Evolutionary conservation across 1,284 basidiomycete genomes (phyloP).

Genomic region (Microbotryum lychnidis-dioicae): DNA sequence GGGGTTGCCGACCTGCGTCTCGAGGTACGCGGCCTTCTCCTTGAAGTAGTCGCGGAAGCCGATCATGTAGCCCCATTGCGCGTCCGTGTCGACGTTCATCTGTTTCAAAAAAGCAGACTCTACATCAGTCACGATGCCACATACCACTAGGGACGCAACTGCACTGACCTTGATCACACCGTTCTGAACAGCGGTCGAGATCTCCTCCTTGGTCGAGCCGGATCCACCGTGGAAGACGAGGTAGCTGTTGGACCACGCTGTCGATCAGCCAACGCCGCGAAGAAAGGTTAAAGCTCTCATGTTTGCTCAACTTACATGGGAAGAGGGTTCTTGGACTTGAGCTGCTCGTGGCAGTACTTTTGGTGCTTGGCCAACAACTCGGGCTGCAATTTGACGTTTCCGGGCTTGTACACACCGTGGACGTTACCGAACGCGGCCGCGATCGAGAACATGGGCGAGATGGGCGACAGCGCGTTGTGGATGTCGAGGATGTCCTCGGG

Average conservation of each 20-base stretch:
- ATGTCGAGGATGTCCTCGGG: slow-evolving; percentile 95
- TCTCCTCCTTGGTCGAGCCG: slow-evolving; percentile 94
- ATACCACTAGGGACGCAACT: slow-evolving; percentile 44
- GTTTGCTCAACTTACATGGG: slow-evolving; percentile 57
- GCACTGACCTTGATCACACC: slow-evolving; percentile 68
- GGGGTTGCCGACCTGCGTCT: slow-evolving; percentile 77
- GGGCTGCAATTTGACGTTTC: slow-evolving; percentile 85
- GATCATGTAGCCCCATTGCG: slow-evolving; percentile 35
- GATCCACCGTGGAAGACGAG: slow-evolving; percentile 99
- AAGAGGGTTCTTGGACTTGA: slow-evolving; percentile 59
- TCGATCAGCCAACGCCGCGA: background rate
- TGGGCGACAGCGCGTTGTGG: slow-evolving; percentile 68
- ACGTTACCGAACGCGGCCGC: slow-evolving; percentile 96
- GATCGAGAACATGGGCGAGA: slow-evolving; percentile 92
- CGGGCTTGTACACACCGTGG: slow-evolving; percentile 89
- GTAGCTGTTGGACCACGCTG: slow-evolving; percentile 51
- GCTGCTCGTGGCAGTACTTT: slow-evolving; percentile 61
- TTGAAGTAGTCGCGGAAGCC: slow-evolving; percentile 64
- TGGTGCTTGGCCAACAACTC: slow-evolving; percentile 92
- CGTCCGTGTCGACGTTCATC: slow-evolving; percentile 43
- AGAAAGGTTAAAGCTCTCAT: background rate
- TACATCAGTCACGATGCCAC: background rate
- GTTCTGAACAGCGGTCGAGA: slow-evolving; percentile 78
- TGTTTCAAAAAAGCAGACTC: background rate
- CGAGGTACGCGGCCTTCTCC: slow-evolving; percentile 76